phyloP scores from a whole-genome alignment of 371 early-diverging fungal species.

The Actinomucor elegans region DNA sequence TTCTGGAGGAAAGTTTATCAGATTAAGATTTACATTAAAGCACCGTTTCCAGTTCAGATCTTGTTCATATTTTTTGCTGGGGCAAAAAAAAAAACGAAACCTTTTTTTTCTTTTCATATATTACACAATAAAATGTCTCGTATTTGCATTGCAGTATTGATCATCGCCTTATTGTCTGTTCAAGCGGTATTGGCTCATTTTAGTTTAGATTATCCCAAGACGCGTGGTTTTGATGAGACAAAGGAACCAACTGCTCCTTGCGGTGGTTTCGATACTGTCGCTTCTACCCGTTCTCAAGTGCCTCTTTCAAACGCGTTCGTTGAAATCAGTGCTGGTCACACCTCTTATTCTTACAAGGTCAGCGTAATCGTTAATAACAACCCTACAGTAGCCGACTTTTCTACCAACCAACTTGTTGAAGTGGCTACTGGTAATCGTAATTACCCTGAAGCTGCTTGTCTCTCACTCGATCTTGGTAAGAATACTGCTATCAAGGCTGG shows the following conservation, averaged over 20 bases:
- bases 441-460: constrained; percentile 48
- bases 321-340: constrained; percentile 50
- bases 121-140: not conserved
- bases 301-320: constrained; percentile 53
- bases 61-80: not conserved
- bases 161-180: not conserved
- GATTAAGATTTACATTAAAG: too few species aligned
- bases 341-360: constrained; percentile 42
- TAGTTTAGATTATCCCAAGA: constrained; percentile 46
- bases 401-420: not conserved
- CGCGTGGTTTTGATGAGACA: constrained; percentile 56
- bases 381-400: constrained; percentile 43
- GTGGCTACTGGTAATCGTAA: constrained; percentile 31
- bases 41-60: not conserved
- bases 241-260: constrained; percentile 54
- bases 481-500: constrained; percentile 39
- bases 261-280: constrained; percentile 45
- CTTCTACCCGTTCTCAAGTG: constrained; percentile 37
- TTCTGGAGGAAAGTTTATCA: too few species aligned
- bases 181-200: constrained; percentile 45
- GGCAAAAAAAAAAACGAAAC: too few species aligned
- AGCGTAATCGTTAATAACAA: constrained; percentile 41
- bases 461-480: constrained; percentile 37
- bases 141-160: not conserved
- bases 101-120: constrained; percentile 1